These are phyloP conservation scores for Aspergillus nomiae DNA, from an alignment of 2,329 filamentous ascomycete species.

Conservation along the genomic window DNA sequence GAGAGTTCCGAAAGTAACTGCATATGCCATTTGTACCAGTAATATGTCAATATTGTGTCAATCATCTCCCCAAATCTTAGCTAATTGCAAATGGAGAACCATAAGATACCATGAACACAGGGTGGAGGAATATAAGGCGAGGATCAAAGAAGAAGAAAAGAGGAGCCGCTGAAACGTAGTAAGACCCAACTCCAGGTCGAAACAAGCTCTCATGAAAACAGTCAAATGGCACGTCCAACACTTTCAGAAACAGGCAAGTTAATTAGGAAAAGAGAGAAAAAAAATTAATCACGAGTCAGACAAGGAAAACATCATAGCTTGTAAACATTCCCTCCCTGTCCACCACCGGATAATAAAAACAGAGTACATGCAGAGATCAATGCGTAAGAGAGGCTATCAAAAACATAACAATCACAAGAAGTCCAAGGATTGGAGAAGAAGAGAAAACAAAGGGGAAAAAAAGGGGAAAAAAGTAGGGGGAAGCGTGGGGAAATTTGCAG, in stretches of 20 bases:
- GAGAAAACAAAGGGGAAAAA: constrained; percentile 17
- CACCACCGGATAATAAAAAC: constrained; percentile 21
- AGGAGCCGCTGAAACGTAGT: constrained; percentile 16
- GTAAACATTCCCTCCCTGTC: constrained; percentile 29
- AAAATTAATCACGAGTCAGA: constrained; percentile 18
- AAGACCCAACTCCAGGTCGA: constrained; percentile 19
- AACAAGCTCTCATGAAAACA: constrained; percentile 22
- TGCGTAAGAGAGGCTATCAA: constrained; percentile 23
- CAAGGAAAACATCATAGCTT: constrained; percentile 30
- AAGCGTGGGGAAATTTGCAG: constrained; percentile 27
- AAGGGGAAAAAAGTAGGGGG: constrained; percentile 30
- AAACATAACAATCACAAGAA: constrained; percentile 23
- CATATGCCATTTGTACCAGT: constrained; percentile 17
- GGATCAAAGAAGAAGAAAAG: constrained; percentile 6
- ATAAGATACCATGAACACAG: constrained; percentile 9
- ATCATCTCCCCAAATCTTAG: constrained; percentile 10
- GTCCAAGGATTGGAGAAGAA: constrained; percentile 22
- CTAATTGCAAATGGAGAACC: constrained; percentile 7
- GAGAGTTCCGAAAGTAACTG: constrained; percentile 8
- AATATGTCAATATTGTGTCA: constrained; percentile 6
- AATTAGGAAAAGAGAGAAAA: constrained; percentile 20
- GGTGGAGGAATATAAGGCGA: not conserved
- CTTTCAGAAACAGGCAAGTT: constrained; percentile 19
- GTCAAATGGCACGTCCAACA: constrained; percentile 21
- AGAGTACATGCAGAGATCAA: constrained; percentile 28